phyloP scores from a whole-genome alignment of 371 early-diverging fungal species.

The Apophysomyces sp. region DNA sequence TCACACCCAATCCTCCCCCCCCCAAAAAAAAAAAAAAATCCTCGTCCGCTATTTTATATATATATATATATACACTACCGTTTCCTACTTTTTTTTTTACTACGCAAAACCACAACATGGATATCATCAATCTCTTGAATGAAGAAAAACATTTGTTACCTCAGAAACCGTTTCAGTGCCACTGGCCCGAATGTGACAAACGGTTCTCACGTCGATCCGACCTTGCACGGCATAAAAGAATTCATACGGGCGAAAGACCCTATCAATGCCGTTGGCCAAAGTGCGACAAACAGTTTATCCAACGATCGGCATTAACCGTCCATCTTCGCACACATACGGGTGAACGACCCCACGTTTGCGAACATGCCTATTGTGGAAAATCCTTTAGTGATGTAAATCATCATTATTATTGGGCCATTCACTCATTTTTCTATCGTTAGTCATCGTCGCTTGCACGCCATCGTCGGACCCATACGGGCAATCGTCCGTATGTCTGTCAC shows the following conservation, averaged over 20 bases:
- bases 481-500: conserved; percentile 40
- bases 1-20: no score
- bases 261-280: conserved; percentile 62
- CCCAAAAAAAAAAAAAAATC: no score
- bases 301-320: conserved; percentile 77
- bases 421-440: conserved; percentile 38
- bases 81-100: neutral
- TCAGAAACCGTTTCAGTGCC: conserved; percentile 57
- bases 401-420: neutral
- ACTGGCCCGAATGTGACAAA: conserved; percentile 65
- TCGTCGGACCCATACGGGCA: conserved; percentile 48
- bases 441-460: conserved; percentile 49
- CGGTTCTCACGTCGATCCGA: conserved; percentile 79
- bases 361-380: conserved; percentile 39
- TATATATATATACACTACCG: no score
- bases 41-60: no score
- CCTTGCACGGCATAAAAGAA: conserved; percentile 70
- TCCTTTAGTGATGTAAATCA: conserved; percentile 6
- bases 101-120: no score
- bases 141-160: neutral
- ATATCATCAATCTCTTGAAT: conserved; percentile 14
- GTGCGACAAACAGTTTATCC: conserved; percentile 77
- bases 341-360: conserved; percentile 75
- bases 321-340: conserved; percentile 82
- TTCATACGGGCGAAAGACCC: conserved; percentile 77